phyloP scores from a whole-genome alignment of 2,329 filamentous ascomycete species.

The Microcyclosporella mali region DNA sequence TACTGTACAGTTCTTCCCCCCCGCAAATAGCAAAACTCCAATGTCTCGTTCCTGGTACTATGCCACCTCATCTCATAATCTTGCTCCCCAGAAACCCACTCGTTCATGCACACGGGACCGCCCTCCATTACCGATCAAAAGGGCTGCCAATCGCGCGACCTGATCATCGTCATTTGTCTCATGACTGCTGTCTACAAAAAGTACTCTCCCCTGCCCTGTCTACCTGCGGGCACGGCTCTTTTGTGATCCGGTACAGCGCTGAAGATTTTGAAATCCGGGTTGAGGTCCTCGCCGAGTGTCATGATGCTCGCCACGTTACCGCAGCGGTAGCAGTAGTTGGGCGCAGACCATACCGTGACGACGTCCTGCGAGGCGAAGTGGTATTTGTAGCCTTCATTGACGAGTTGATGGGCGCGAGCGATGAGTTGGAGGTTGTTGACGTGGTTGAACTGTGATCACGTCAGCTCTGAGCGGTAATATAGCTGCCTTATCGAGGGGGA shows the following conservation, averaged over 20 bases:
- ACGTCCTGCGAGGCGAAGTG: conserved; percentile 94
- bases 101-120: too few relatives aligned
- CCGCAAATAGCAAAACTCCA: too few relatives aligned
- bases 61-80: too few relatives aligned
- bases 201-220: conserved; percentile 46
- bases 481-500: too few relatives aligned
- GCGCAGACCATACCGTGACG: conserved; percentile 63
- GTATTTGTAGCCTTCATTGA: conserved; percentile 79
- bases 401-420: conserved; percentile 66
- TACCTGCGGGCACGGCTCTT: conserved; percentile 67
- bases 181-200: conserved; percentile 41
- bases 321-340: conserved; percentile 62
- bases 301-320: conserved; percentile 87
- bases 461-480: too few relatives aligned
- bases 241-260: conserved; percentile 81
- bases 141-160: too few relatives aligned
- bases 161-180: too few relatives aligned
- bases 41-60: too few relatives aligned
- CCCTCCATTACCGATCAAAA: too few relatives aligned
- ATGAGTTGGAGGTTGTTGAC: conserved; percentile 68
- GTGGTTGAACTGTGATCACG: conserved; percentile 69
- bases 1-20: too few relatives aligned
- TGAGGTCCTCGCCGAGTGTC: conserved; percentile 77
- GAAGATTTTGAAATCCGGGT: conserved; percentile 90
- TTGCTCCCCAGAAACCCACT: too few relatives aligned